Base-by-base conservation (phyloP, 2,329 filamentous ascomycete species). In the Alternaria sp. region DNA sequence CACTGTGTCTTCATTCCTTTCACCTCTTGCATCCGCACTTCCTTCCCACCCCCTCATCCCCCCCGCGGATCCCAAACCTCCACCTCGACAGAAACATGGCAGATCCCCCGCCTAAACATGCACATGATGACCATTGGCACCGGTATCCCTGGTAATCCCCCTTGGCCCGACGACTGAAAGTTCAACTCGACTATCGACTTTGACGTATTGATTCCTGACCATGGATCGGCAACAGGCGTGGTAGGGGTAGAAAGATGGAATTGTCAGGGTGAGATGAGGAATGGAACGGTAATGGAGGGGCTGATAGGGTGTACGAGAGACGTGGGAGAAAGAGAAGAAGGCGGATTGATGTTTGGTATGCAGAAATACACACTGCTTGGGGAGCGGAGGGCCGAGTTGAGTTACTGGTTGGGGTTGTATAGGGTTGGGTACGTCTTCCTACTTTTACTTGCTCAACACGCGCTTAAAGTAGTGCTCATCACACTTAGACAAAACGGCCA, bases 91-190 rank as follows among this genome's bases (percentile, higher is more conserved):
- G 51, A 71, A 60, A 31, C 14, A 51, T 72, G 66, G 66, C 48
- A 28, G 21, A 72, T 74, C 28, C 52, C 69, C 10, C 48, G 41
- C 34, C 56, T 74, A 11, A 33, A 66, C 24, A 66, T 69, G 39
- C 72, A 75, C 60, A 73, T 72, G 61, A 72, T 75, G 71, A 66
- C 52, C 41, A 26, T 10, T 5, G 48, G 59, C 52, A 65, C 66
- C 6, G 72, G 72, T 8, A 44, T 71, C 7, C 67, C 66, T 5
- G 64, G 65, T 44, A 61, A 59, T 34, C 41, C 36, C 8, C 37
- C 39, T 1, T 75, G 72, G 72, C 70, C 71, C 8, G 51, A 54
- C 0, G n/a, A 29, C 17, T 33, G 41, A 7, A 45, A 53, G 9
- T 75, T 70, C 63, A 49, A 67, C 37, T 66, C 60, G 6, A 69